phyloP scores from a whole-genome alignment of 2,329 filamentous ascomycete species.

The Colletotrichum sp. region DNA sequence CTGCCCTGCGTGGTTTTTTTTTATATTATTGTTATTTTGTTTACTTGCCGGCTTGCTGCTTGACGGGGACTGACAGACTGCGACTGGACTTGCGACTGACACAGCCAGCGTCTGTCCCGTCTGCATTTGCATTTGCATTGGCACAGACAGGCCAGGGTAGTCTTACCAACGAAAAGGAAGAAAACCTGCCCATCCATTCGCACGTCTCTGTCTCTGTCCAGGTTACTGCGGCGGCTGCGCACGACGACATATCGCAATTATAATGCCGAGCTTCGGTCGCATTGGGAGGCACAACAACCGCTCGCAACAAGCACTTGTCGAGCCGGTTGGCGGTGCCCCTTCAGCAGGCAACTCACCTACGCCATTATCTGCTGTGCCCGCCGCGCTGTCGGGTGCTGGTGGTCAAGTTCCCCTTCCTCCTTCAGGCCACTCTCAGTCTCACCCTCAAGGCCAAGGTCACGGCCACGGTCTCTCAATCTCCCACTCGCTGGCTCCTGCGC shows the following conservation, averaged over 20 bases:
- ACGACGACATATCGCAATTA: conserved; percentile 21
- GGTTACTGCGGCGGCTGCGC: conserved; percentile 5
- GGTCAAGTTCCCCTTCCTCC: background rate
- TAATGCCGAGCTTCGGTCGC: conserved; percentile 61
- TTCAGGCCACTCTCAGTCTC: conserved; percentile 6
- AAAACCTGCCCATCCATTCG: background rate
- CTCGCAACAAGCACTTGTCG: conserved; percentile 60
- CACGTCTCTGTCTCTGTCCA: background rate
- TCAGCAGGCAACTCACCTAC: conserved; percentile 11
- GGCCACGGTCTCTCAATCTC: background rate
- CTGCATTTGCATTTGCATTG: background rate
- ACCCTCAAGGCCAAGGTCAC: background rate
- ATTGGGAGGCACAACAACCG: conserved; percentile 61
- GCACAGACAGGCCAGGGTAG: background rate
- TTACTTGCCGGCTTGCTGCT: background rate
- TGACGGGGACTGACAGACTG: background rate
- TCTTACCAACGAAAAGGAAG: background rate
- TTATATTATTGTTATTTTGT: background rate
- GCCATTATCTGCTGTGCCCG: conserved; percentile 2
- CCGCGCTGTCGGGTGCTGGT: background rate
- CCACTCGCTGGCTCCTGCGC: conserved; percentile 19
- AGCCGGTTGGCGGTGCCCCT: conserved; percentile 40
- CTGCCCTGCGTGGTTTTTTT: background rate
- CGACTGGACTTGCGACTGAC: background rate
- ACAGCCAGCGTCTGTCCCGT: background rate